A percentile compares a stretch with the other conserved stretches of the same genome.
Evolutionary conservation across 192 early-diverging fungal species (phyloP).

Genomic region (Entomortierella parvispora): DNA sequence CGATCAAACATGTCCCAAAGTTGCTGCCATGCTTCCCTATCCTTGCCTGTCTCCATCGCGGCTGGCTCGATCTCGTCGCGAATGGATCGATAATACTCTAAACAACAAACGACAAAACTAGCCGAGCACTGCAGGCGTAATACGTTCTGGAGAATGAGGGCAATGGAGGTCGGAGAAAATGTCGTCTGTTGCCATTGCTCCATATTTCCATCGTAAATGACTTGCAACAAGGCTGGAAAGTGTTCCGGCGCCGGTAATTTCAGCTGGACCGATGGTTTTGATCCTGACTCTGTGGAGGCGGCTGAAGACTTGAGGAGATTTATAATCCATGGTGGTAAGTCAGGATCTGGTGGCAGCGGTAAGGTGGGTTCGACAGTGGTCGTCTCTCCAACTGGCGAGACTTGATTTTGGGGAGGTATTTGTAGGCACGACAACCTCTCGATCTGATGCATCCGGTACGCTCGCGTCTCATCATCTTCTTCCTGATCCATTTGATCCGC

Average conservation of each 20-base stretch:
- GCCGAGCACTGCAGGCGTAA: slow-evolving; percentile 12
- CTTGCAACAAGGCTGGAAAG: slow-evolving; percentile 13
- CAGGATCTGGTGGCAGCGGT: too few relatives aligned
- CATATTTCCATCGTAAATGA: slow-evolving; percentile 18
- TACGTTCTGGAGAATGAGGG: slow-evolving; percentile 11
- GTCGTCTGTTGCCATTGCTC: not conserved
- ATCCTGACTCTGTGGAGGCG: not conserved
- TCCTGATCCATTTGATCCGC: not conserved
- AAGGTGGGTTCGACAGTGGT: too few relatives aligned
- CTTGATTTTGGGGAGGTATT: not conserved
- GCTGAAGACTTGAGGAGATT: not conserved
- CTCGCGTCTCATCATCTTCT: not conserved
- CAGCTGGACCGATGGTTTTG: slow-evolving; percentile 15
- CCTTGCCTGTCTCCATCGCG: not conserved
- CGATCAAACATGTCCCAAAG: not conserved
- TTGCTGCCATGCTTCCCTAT: not conserved
- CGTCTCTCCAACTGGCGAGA: too few relatives aligned
- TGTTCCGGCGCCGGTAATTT: slow-evolving; percentile 9
- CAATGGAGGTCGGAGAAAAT: slow-evolving; percentile 14
- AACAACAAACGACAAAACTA: slow-evolving; percentile 11
- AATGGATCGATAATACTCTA: slow-evolving; percentile 24
- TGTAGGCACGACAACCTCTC: slow-evolving; percentile 5
- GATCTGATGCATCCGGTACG: not conserved
- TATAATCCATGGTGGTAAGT: too few relatives aligned
- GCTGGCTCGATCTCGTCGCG: not conserved